Percentiles rank a stretch among this genome's conserved stretches.
phyloP scores from a whole-genome alignment of 768 basidiomycete species.

The Leucosporidium scottii region DNA sequence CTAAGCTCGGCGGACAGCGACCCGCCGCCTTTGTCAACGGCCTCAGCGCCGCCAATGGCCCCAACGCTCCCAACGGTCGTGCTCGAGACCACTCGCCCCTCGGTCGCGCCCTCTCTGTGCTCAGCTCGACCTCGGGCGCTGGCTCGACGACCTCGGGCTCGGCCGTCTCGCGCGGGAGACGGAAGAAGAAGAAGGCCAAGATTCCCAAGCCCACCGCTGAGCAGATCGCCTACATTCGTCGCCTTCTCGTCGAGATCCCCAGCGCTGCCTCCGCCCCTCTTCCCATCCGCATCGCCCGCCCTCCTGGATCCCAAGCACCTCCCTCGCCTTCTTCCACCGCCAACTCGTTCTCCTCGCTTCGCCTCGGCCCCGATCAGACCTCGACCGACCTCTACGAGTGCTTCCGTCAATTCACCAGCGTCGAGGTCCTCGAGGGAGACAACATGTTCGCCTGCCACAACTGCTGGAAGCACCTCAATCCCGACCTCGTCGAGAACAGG shows the following conservation, averaged over 20 bases:
- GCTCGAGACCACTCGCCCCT: conserved; percentile 30
- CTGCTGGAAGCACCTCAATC: conserved; percentile 85
- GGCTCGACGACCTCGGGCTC: neutral
- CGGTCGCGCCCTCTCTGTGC: conserved; percentile 13
- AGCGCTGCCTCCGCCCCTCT: conserved; percentile 16
- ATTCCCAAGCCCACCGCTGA: conserved; percentile 31
- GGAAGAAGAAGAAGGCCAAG: conserved; percentile 13
- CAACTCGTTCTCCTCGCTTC: neutral
- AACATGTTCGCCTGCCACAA: conserved; percentile 87
- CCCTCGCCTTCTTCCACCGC: conserved; percentile 4
- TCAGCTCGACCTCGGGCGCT: conserved; percentile 6
- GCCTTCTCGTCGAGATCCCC: conserved; percentile 34
- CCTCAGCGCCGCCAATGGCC: neutral
- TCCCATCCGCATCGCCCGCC: conserved; percentile 32
- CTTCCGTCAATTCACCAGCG: conserved; percentile 71
- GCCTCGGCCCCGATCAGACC: neutral
- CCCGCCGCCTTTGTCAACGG: no score
- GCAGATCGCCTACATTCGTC: conserved; percentile 35
- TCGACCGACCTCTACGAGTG: conserved; percentile 53
- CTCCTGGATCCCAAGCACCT: conserved; percentile 5
- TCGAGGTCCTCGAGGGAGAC: conserved; percentile 88
- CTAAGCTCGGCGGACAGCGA: neutral
- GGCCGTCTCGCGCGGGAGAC: no score
- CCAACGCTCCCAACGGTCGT: neutral
- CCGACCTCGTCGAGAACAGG: conserved; percentile 43